Percentiles rank a stretch among this genome's conserved stretches.
phyloP scores from a whole-genome alignment of 2,329 filamentous ascomycete genomes.

The Cordyceps cateniannulata region DNA sequence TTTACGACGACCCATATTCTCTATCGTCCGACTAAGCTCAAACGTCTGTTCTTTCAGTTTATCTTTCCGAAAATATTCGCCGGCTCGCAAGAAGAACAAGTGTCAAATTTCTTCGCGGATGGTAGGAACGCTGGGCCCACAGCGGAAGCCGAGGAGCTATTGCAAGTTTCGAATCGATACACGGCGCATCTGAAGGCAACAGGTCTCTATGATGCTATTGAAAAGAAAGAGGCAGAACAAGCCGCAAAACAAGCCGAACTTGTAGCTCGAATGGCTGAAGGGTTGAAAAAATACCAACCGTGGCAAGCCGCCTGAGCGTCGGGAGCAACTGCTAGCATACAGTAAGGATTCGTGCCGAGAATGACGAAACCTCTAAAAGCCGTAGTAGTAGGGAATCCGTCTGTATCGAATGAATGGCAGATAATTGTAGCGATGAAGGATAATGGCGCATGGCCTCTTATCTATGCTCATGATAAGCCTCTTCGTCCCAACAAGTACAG shows the following conservation, averaged over 20 bases:
- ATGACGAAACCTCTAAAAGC: too few species aligned
- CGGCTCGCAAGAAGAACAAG: not conserved
- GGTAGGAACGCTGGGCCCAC: not conserved
- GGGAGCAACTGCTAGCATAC: too few species aligned
- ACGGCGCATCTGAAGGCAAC: not conserved
- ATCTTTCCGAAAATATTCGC: too few species aligned
- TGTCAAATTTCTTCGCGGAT: not conserved
- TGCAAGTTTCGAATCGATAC: not conserved
- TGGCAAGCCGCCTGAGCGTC: too few species aligned
- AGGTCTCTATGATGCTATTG: not conserved
- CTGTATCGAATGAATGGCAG: too few species aligned
- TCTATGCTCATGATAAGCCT: not conserved
- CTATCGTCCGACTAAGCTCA: not conserved
- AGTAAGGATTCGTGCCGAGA: too few species aligned
- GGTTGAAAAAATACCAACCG: too few species aligned
- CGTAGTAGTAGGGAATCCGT: too few species aligned
- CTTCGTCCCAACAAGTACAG: conserved; percentile 13
- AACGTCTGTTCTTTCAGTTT: not conserved
- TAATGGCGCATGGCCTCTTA: not conserved
- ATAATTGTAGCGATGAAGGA: too few species aligned
- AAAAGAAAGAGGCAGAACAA: too few species aligned
- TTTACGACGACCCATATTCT: not conserved
- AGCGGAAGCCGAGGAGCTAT: not conserved
- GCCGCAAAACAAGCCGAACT: too few species aligned
- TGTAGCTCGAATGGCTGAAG: too few species aligned